phyloP scores from a whole-genome alignment of 805 yeast genomes.

The Torulaspora indica region DNA sequence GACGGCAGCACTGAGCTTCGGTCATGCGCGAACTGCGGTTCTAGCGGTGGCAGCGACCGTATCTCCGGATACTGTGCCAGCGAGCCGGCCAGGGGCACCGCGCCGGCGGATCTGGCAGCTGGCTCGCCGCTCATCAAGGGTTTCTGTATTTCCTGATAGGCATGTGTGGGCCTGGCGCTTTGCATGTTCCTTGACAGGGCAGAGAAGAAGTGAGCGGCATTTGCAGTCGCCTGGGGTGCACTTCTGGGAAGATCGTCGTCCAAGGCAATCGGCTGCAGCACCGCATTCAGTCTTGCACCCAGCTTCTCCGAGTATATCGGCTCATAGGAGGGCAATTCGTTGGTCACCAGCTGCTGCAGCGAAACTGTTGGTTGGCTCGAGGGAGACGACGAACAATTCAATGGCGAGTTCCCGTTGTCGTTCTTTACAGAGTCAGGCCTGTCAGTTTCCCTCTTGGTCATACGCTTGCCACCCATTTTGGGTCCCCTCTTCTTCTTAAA shows the following conservation, averaged over 20 bases:
- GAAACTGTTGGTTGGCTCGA: slow-evolving; percentile 18
- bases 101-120: background rate
- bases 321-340: slow-evolving; percentile 19
- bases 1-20: slow-evolving; percentile 15
- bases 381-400: slow-evolving; percentile 4
- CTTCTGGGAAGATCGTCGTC: slow-evolving; percentile 12
- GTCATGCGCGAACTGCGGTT: slow-evolving; percentile 4
- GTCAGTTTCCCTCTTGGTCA: slow-evolving; percentile 7
- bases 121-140: slow-evolving; percentile 1
- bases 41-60: slow-evolving; percentile 14
- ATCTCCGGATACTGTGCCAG: slow-evolving; percentile 6
- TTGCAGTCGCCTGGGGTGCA: slow-evolving; percentile 10
- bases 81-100: slow-evolving; percentile 5
- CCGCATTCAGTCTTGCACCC: slow-evolving; percentile 22
- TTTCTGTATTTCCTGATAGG: slow-evolving; percentile 6
- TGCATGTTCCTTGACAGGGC: slow-evolving; percentile 24
- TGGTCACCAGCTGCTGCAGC: slow-evolving; percentile 17
- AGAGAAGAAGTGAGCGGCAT: slow-evolving; percentile 26
- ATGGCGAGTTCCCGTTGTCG: slow-evolving; percentile 2
- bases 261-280: slow-evolving; percentile 19
- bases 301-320: slow-evolving; percentile 21
- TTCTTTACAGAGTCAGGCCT: slow-evolving; percentile 1
- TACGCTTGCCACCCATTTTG: slow-evolving; percentile 24
- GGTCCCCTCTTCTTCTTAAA: slow-evolving; percentile 32
- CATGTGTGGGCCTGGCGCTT: slow-evolving; percentile 7